Percentiles rank a stretch among this genome's conserved stretches.
These are phyloP conservation scores for Pulicaria dysenterica DNA, from an alignment of 129 eudicot species.

Conservation along the genomic window DNA sequence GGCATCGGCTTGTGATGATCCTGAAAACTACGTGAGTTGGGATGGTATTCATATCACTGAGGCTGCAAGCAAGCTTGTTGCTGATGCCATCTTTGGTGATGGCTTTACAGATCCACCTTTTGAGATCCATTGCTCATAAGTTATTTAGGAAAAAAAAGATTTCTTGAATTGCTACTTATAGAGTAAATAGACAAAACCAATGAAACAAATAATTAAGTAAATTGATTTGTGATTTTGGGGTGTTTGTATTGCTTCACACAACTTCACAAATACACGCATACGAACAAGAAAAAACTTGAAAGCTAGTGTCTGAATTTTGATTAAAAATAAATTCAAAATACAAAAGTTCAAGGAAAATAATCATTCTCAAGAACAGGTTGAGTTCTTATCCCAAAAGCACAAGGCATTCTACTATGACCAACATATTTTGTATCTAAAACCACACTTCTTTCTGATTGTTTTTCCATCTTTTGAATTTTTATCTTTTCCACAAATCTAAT, in stretches of 20 bases:
- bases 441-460: conserved; percentile 53
- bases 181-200: conserved; percentile 19
- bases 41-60: conserved; percentile 86
- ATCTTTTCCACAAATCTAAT: conserved; percentile 31
- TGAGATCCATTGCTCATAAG: conserved; percentile 23
- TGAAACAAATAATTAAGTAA: not conserved
- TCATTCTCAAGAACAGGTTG: conserved; percentile 71
- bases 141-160: not conserved
- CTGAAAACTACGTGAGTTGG: conserved; percentile 83
- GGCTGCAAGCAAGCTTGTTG: conserved; percentile 68
- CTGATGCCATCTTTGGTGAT: conserved; percentile 58
- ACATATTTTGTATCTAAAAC: conserved; percentile 63
- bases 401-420: conserved; percentile 78
- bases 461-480: conserved; percentile 59
- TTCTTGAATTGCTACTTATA: conserved; percentile 21
- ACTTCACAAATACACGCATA: no score
- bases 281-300: no score
- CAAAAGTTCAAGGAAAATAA: conserved; percentile 53
- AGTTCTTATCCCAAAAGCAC: conserved; percentile 79
- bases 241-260: no score
- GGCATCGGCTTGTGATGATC: conserved; percentile 71
- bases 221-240: no score
- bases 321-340: not conserved
- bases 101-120: conserved; percentile 70
- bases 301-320: no score